A percentile compares a stretch with the other conserved stretches of the same genome.
phyloP scores from a whole-genome alignment of 805 yeast species.

The Schizosaccharomyces osmophilus region DNA sequence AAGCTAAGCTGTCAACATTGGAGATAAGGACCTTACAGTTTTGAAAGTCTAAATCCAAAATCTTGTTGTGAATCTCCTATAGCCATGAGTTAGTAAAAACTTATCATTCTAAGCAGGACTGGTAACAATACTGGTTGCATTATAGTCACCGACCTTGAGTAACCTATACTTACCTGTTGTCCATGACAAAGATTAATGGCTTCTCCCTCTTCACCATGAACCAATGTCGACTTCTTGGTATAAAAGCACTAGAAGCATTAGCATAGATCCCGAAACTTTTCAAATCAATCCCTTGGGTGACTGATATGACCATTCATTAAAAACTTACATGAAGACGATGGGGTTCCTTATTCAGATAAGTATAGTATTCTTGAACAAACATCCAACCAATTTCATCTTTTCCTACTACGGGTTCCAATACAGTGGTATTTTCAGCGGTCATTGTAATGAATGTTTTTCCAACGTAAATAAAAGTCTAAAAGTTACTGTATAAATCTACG shows the following conservation, averaged over 20 bases:
- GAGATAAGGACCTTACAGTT: slow-evolving; percentile 17
- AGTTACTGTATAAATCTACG: too few relatives aligned
- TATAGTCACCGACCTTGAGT: too few relatives aligned
- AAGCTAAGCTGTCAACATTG: slow-evolving; percentile 16
- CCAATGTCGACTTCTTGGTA: slow-evolving; percentile 13
- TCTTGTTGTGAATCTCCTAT: slow-evolving; percentile 12
- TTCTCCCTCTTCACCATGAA: slow-evolving; percentile 19
- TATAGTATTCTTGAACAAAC: slow-evolving; percentile 19
- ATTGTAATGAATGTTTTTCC: background rate
- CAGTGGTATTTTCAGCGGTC: background rate
- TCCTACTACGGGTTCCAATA: background rate
- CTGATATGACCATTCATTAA: background rate
- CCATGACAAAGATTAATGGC: slow-evolving; percentile 11
- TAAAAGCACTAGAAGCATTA: slow-evolving; percentile 12
- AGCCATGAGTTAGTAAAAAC: background rate
- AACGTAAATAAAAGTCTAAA: too few relatives aligned
- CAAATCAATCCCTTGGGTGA: background rate
- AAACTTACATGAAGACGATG: slow-evolving; percentile 11
- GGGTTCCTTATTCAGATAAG: slow-evolving; percentile 14
- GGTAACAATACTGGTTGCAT: too few relatives aligned
- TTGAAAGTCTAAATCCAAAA: slow-evolving; percentile 12
- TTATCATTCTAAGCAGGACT: background rate
- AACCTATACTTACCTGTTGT: slow-evolving; percentile 8
- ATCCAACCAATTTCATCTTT: slow-evolving; percentile 16
- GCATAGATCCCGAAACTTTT: background rate